Conservation (phyloP, 352 stramenopile species). For the Phytophthora constricta region DNA sequence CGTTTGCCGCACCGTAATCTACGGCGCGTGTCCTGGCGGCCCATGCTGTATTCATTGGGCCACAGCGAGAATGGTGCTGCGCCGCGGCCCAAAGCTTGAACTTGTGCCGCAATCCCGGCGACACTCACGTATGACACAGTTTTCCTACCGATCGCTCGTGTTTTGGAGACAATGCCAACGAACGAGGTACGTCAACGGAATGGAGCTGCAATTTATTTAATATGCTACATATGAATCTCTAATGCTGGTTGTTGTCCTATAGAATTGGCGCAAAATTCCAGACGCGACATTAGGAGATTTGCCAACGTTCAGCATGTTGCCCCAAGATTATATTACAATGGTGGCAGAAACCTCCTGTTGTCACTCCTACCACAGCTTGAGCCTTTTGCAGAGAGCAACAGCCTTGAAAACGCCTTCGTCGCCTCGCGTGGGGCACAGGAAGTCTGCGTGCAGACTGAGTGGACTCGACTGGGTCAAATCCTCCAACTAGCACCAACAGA, state of each 20-base stretch:
- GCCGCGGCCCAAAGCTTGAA: no score
- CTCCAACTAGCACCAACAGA: conserved; percentile 52
- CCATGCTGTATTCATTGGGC: no score
- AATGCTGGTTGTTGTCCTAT: conserved; percentile 3
- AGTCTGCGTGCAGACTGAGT: conserved; percentile 58
- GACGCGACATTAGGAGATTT: conserved; percentile 59
- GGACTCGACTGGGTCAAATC: conserved; percentile 52
- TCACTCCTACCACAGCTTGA: conserved; percentile 84
- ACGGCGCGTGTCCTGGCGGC: no score
- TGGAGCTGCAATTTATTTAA: not conserved
- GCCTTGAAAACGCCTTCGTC: conserved; percentile 57
- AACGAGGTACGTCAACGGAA: conserved; percentile 44
- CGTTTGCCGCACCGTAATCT: no score
- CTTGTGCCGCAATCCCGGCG: no score
- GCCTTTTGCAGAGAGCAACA: conserved; percentile 80
- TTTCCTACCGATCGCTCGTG: conserved; percentile 59
- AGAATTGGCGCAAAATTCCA: conserved; percentile 62
- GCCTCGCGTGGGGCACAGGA: conserved; percentile 60
- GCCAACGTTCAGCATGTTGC: conserved; percentile 77
- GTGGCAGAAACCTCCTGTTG: conserved; percentile 78
- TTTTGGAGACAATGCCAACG: conserved; percentile 53
- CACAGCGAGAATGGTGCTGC: no score
- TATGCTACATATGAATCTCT: not conserved
- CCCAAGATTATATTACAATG: conserved; percentile 87
- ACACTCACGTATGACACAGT: conserved; percentile 71